Evolutionary conservation across 805 yeast genomes (phyloP), one percentile per base, ranked within the genome.

Genomic region (Clavispora carvajalis): DNA sequence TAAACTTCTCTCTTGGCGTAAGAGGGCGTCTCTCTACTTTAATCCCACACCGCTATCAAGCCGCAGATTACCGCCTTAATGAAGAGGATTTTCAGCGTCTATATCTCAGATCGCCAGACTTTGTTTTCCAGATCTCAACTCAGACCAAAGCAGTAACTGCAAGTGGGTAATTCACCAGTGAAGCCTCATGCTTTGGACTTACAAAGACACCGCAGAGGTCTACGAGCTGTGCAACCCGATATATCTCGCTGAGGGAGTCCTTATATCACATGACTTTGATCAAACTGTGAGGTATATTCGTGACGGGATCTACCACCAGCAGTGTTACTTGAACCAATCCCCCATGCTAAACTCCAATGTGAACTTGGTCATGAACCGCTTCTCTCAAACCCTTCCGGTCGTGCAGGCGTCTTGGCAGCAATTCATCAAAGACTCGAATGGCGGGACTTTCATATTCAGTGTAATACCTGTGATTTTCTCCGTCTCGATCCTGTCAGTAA

Each of bases 401-500:
- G 66, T 77, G 12, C 49, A 45, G 3, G 41, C 51, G 2, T 73
- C 78, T 19, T 84, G 90, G 90, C 16, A 51, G 1, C 44, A 44
- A 11, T 80, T 60, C 48, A 58, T 74, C 1, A 40, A 38, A 5
- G 41, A 53, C 13, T 59, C 58, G 18, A 50, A 55, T 3, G 59
- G 44, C 5, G 79, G 80, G 1, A 49, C 69, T 3, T 82, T 76
- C 58, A 59, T 71, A 15, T 76, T 74, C 54, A 72, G 83, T 36
- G 67, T 82, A 13, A 82, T 75, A 43, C 80, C 89, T 0, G 69
- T 81, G 28, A 63, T 83, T 1, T 79, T 80, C 53, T 73, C 85
- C 0, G 55, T 83, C 16, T 72, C 86, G 8, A 73, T 80, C 0
- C 80, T 83, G 55, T 76, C 83, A 6, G 82, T 83, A 15, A 73